Evolutionary conservation across 1,284 basidiomycete species (phyloP), one percentile per base, ranked within the genome.

Genomic region (Fomitopsis betulina): DNA sequence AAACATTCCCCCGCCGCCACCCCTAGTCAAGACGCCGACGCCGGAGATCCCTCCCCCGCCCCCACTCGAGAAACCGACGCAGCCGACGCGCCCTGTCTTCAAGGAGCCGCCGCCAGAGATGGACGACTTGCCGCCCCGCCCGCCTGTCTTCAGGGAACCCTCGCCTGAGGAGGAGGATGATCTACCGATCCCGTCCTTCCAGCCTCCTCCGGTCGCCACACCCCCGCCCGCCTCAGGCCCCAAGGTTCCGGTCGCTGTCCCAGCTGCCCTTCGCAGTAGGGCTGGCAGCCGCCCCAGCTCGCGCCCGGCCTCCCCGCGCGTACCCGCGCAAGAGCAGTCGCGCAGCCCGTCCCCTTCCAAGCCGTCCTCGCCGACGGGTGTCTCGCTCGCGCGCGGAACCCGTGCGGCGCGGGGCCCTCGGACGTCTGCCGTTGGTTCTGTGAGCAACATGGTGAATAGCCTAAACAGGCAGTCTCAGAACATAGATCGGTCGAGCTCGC

Each of bases 371-470:
- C 75, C 40, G 57, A 71, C 72, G 21, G 79, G 81, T 4, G 81
- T 81, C 58, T 1, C 27, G 76, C 77, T 5, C 71, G 77, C 19
- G 65, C 83, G 7, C 79, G 85, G 57, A 82, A 82, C 0, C 82
- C 83, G 0, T 76, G 86, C 57, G 70, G 77, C 33, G 74, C 79
- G 23, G 39, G 74, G 73, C n/a, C 76, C 78, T 23, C 73, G 81
- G 52, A 59, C 69, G 8, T 30, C 54, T 7, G 72, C 71, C 30
- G 74, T 77, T 35, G 70, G 79, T 12, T 78, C 58, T 61, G 84
- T 87, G 50, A 79, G 81, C 62, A 78, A 70, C 56, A 73, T 85
- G 71, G 78, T 85, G 43, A 79, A 79, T 51, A 83, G 73, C 65
- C 64, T 89, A 62, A 87, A 86, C 65, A 58, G 76, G 40, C 73